These are phyloP conservation scores for Vigna hirtella DNA, from an alignment of 306 rosid species.

Conservation along the genomic window DNA sequence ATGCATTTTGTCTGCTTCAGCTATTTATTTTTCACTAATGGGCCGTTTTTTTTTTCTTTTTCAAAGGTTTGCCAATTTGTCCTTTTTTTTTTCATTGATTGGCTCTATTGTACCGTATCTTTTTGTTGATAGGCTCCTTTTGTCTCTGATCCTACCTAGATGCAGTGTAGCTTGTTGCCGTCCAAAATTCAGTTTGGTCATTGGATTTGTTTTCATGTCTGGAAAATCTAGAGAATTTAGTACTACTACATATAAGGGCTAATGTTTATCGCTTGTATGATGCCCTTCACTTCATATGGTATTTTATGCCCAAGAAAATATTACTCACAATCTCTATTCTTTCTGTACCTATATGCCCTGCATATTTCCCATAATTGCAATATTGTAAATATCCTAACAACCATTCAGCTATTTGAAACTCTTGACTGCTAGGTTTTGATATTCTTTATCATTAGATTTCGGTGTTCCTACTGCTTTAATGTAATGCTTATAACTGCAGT, in stretches of 20 bases:
- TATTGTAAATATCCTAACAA: neutral
- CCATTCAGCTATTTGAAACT: neutral
- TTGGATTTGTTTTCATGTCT: neutral
- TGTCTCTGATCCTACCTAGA: neutral
- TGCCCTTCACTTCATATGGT: neutral
- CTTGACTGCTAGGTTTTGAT: conserved; percentile 13
- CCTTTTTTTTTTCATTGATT: neutral
- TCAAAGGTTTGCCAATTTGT: neutral
- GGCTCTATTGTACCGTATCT: neutral
- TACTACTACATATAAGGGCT: neutral
- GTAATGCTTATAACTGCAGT: neutral
- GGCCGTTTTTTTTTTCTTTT: neutral
- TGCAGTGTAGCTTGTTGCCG: neutral
- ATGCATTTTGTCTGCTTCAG: neutral
- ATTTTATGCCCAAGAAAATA: neutral
- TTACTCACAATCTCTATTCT: neutral
- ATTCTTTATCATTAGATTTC: neutral
- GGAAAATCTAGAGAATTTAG: neutral
- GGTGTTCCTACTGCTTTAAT: neutral
- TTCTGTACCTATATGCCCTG: neutral
- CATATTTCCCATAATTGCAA: neutral
- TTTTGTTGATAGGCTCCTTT: neutral
- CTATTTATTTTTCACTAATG: neutral
- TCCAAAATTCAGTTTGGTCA: neutral
- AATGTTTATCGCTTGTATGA: neutral